phyloP scores from a whole-genome alignment of 2,329 filamentous ascomycete genomes.

The Dothistroma septosporum region DNA sequence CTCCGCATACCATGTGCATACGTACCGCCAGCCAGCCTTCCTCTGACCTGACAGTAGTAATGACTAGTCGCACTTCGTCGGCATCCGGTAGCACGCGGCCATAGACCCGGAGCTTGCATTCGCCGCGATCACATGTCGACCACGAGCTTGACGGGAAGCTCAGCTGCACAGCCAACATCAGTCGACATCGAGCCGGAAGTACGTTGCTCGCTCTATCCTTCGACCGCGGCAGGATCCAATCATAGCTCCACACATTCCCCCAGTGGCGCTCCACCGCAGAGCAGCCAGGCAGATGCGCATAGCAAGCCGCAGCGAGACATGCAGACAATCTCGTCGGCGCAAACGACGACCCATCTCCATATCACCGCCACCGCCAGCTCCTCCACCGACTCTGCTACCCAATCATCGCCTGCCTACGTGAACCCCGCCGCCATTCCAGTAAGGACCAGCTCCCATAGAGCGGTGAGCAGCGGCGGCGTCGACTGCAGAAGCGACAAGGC shows the following conservation, averaged over 20 bases:
- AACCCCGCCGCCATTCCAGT: constrained; percentile 56
- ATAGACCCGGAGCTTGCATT: background rate
- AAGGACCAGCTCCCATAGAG: constrained; percentile 64
- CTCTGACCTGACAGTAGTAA: background rate
- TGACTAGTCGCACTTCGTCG: background rate
- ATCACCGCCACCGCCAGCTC: constrained; percentile 1
- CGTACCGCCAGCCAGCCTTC: background rate
- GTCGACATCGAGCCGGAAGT: constrained; percentile 1
- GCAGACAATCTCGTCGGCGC: constrained; percentile 3
- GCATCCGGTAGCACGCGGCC: background rate
- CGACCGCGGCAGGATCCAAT: background rate
- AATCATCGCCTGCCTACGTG: constrained; percentile 14
- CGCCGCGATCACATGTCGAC: background rate
- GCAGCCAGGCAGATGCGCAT: constrained; percentile 3
- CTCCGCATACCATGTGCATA: background rate
- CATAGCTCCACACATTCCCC: background rate
- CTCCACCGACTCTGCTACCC: constrained; percentile 1
- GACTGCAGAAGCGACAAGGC: constrained; percentile 6
- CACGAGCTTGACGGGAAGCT: background rate
- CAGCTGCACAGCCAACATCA: background rate
- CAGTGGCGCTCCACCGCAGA: background rate
- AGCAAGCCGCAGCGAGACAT: constrained; percentile 11
- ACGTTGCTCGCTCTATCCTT: constrained; percentile 10
- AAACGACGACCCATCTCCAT: constrained; percentile 6
- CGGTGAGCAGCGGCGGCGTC: constrained; percentile 36